Base-by-base conservation (phyloP, 371 early-diverging fungal genomes). In the Conidiobolus incongruus region DNA sequence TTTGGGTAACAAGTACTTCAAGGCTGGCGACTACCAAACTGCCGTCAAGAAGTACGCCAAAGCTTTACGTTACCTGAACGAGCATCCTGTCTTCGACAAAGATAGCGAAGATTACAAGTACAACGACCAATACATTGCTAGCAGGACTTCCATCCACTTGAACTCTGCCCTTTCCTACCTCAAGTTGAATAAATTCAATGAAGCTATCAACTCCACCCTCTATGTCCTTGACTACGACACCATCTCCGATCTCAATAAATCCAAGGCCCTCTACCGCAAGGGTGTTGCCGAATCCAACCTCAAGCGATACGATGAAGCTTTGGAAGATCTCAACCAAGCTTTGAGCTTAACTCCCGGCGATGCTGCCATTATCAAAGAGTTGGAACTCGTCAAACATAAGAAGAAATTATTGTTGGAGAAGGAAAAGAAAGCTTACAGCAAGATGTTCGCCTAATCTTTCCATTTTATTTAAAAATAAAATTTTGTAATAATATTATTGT, bases 391-490 rank as follows among this genome's bases (percentile, higher is more conserved):
- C 10, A 72, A 79, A 35, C 57, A 68, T 52, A 35, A 40, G 41
- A 6, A 31, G 6, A 31, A 33, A 48, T 47, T 48, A 24, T 71
- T 69, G 58, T 76, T 68, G 48, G 68, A 77, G 55, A 84, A 80
- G 70, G 77, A 88, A 55, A 86, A 81, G 76, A 63, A 68, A 47
- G 75, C 75, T 38, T 92, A 74, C 52, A 59, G 77, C 28, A 85
- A 86, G 61, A 74, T 92, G 71, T 92, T 92, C 61, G 68, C 70
- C 46, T 87, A 75, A 61, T n/a, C n/a, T n/a, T n/a, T n/a, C n/a
- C n/a, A n/a, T n/a, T n/a, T n/a, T n/a, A n/a, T n/a, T n/a, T n/a
- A n/a, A n/a, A n/a, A n/a, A n/a, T n/a, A n/a, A n/a, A n/a, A n/a
- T n/a, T n/a, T n/a, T n/a, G n/a, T n/a, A n/a, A n/a, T n/a, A n/a